These are phyloP conservation scores for Pilasporangium apinafurcum DNA, from an alignment of 352 stramenopile genomes.

Conservation along the genomic window DNA sequence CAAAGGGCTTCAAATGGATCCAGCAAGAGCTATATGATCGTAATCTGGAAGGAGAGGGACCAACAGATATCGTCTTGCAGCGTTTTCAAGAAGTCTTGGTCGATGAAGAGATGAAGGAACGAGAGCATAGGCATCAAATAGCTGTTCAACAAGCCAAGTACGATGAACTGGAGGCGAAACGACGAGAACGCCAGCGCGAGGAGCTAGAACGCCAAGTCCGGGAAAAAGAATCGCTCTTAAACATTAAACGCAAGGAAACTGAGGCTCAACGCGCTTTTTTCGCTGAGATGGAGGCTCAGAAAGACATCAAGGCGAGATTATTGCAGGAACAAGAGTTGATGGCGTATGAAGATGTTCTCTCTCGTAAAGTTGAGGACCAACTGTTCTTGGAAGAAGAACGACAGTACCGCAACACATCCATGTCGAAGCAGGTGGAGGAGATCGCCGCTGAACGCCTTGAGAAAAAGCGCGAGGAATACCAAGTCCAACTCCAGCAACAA, in stretches of 20 bases:
- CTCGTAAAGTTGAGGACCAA: slow-evolving; percentile 37
- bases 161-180: slow-evolving; percentile 18
- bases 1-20: slow-evolving; percentile 56
- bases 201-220: slow-evolving; percentile 24
- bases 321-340: slow-evolving; percentile 44
- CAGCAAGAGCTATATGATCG: slow-evolving; percentile 80
- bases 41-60: slow-evolving; percentile 48
- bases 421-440: slow-evolving; percentile 34
- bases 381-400: slow-evolving; percentile 19
- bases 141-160: slow-evolving; percentile 15
- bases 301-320: slow-evolving; percentile 21
- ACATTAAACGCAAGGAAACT: slow-evolving; percentile 37
- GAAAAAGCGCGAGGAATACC: slow-evolving; percentile 23
- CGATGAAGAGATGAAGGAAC: slow-evolving; percentile 16
- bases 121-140: background rate
- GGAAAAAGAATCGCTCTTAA: slow-evolving; percentile 22
- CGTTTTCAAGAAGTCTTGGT: slow-evolving; percentile 32
- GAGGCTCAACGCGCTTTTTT: slow-evolving; percentile 48
- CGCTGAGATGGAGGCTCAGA: slow-evolving; percentile 52
- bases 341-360: slow-evolving; percentile 46
- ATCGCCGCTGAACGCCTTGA: slow-evolving; percentile 46
- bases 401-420: slow-evolving; percentile 22
- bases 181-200: slow-evolving; percentile 22
- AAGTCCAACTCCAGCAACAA: slow-evolving; percentile 40
- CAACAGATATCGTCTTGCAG: slow-evolving; percentile 30